phyloP scores from a whole-genome alignment of 208 protist species.

The Blastocrithidia nonstop region DNA sequence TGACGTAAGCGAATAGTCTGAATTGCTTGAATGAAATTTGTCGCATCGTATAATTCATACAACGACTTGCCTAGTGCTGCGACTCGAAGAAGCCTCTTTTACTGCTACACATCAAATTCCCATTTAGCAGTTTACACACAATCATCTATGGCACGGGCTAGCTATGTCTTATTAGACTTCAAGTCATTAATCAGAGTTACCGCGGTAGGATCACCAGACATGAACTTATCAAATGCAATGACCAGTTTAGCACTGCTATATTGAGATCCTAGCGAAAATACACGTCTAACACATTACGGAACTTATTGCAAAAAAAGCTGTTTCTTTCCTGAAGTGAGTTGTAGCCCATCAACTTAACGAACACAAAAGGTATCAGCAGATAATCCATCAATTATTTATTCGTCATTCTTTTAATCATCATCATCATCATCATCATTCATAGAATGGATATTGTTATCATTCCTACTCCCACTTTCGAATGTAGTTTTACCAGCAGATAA shows the following conservation, averaged over 20 bases:
- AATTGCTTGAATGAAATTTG: slow-evolving; percentile 67
- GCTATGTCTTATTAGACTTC: slow-evolving; percentile 16
- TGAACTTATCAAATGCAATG: slow-evolving; percentile 62
- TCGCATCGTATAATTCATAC: slow-evolving; percentile 56
- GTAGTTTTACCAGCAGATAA: slow-evolving; percentile 46
- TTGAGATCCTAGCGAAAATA: slow-evolving; percentile 59
- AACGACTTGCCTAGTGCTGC: slow-evolving; percentile 91
- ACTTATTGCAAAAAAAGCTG: slow-evolving; percentile 62
- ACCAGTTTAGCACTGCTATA: slow-evolving; percentile 40
- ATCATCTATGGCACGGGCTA: slow-evolving; percentile 66
- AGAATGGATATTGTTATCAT: slow-evolving; percentile 21
- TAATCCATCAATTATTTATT: slow-evolving; percentile 50
- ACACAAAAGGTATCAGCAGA: slow-evolving; percentile 23
- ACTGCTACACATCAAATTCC: slow-evolving; percentile 58
- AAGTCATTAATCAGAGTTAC: slow-evolving; percentile 56
- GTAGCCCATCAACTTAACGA: slow-evolving; percentile 43
- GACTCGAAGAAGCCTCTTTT: slow-evolving; percentile 80
- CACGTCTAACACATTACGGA: slow-evolving; percentile 17
- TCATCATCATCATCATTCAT: slow-evolving; percentile 33
- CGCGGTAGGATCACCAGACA: slow-evolving; percentile 43
- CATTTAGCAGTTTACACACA: slow-evolving; percentile 81
- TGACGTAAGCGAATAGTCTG: slow-evolving; percentile 83
- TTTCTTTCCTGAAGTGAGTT: slow-evolving; percentile 19
- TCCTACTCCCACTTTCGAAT: slow-evolving; percentile 55
- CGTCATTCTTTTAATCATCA: slow-evolving; percentile 20